These are phyloP conservation scores for Ophiostoma angusticollis DNA, from an alignment of 2,329 filamentous ascomycete species.

Conservation along the genomic window DNA sequence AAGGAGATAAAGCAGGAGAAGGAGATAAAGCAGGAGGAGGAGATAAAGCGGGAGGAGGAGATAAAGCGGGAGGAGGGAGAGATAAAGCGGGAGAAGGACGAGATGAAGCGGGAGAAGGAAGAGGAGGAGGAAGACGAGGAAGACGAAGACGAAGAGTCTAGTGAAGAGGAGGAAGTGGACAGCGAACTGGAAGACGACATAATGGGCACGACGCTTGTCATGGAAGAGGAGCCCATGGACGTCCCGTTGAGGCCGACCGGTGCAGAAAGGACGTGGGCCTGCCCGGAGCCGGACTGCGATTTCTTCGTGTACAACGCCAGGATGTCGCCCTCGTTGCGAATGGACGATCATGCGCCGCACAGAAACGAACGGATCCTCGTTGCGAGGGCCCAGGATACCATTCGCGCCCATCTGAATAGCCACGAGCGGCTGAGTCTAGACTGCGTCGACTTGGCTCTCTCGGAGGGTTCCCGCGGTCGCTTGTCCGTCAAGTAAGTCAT, in stretches of 20 bases:
- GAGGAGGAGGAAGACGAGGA: constrained; percentile 17
- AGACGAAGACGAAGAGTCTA: constrained; percentile 8
- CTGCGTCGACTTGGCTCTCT: constrained; percentile 38
- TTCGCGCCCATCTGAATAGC: constrained; percentile 46
- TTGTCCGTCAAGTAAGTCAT: constrained; percentile 48
- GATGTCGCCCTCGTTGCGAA: neutral
- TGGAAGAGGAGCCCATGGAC: constrained; percentile 33
- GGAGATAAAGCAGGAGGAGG: too few relatives aligned
- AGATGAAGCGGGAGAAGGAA: too few relatives aligned
- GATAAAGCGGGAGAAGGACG: too few relatives aligned
- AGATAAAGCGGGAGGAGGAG: too few relatives aligned
- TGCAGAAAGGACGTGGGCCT: constrained; percentile 53
- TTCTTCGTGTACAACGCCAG: constrained; percentile 41
- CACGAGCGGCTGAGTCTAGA: constrained; percentile 43
- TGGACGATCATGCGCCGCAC: constrained; percentile 13
- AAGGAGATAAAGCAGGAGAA: too few relatives aligned
- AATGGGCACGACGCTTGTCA: constrained; percentile 23
- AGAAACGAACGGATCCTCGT: constrained; percentile 17
- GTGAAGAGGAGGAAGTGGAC: constrained; percentile 5
- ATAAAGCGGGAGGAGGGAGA: too few relatives aligned
- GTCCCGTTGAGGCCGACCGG: constrained; percentile 38
- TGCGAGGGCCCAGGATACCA: constrained; percentile 39
- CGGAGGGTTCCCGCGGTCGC: constrained; percentile 41
- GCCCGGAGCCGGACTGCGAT: constrained; percentile 49
- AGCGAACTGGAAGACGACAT: constrained; percentile 7